phyloP scores from a whole-genome alignment of 192 early-diverging fungal species.

The Entomortierella chlamydospora region DNA sequence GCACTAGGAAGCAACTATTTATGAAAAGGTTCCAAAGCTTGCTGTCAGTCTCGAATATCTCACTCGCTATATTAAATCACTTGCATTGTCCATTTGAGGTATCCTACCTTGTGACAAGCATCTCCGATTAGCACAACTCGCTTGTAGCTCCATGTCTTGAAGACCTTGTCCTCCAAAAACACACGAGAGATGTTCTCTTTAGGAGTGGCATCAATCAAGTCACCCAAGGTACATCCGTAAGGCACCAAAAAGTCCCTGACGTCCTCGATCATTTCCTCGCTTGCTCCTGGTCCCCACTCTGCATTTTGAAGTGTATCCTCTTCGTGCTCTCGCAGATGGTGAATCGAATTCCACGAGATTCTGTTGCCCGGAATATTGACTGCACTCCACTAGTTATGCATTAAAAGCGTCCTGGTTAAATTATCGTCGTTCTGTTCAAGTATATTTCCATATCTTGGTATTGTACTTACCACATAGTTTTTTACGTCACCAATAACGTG shows the following conservation, averaged over 20 bases:
- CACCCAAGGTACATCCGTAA: conserved; percentile 10
- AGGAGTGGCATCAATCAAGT: conserved; percentile 14
- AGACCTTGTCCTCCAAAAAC: conserved; percentile 15
- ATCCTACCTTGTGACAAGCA: conserved; percentile 6
- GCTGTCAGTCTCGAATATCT: background rate
- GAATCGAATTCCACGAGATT: conserved; percentile 22
- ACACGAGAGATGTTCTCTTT: background rate
- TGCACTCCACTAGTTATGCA: conserved; percentile 17
- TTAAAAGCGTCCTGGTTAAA: background rate
- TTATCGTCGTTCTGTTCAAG: too few relatives aligned
- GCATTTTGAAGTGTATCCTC: conserved; percentile 13
- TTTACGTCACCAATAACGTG: background rate
- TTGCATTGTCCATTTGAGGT: too few relatives aligned
- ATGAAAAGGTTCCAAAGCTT: background rate
- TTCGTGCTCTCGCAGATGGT: conserved; percentile 1
- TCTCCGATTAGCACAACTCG: conserved; percentile 12
- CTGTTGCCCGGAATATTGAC: conserved; percentile 11
- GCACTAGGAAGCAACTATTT: conserved; percentile 14
- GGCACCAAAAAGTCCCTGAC: conserved; percentile 10
- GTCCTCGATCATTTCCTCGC: conserved; percentile 9
- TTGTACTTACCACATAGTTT: conserved; percentile 1
- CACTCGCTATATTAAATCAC: too few relatives aligned
- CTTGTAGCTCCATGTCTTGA: conserved; percentile 5
- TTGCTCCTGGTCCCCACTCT: conserved; percentile 20
- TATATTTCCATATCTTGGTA: background rate